A percentile compares a stretch with the other conserved stretches of the same genome.
These are phyloP conservation scores for Calvatia gigantea DNA, from an alignment of 768 basidiomycete genomes.

Conservation along the genomic window DNA sequence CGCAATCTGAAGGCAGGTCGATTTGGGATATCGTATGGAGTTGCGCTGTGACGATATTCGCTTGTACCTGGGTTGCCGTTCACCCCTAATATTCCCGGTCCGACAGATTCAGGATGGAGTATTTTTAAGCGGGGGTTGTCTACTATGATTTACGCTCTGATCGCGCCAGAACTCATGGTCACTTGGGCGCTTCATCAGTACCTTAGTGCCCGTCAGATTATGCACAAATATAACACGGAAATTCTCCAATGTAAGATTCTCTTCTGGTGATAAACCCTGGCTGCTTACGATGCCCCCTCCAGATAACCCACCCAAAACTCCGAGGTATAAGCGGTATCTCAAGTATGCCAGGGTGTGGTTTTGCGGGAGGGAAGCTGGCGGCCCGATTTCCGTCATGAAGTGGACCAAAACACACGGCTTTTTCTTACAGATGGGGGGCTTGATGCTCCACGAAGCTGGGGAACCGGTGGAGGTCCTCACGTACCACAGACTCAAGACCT, in stretches of 20 bases:
- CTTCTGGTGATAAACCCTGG: not conserved
- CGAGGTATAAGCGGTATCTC: not conserved
- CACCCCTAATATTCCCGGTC: conserved; percentile 12
- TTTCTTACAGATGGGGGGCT: conserved; percentile 14
- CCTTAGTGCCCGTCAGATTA: conserved; percentile 3
- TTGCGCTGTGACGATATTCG: conserved; percentile 10
- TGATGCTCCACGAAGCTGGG: conserved; percentile 8
- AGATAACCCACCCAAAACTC: not conserved
- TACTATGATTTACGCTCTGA: conserved; percentile 10
- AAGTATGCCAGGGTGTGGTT: not conserved
- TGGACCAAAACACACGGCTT: conserved; percentile 17
- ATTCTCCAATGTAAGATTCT: not conserved
- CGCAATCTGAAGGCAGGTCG: not conserved
- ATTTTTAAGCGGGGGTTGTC: not conserved
- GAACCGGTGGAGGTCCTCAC: conserved; percentile 8
- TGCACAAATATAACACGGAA: not conserved
- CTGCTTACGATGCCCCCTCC: not conserved
- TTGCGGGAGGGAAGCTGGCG: not conserved
- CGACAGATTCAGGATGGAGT: not conserved
- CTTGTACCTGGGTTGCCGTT: conserved; percentile 12
- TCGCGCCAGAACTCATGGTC: conserved; percentile 9
- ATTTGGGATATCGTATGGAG: conserved; percentile 10
- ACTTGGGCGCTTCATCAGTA: conserved; percentile 12
- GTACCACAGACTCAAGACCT: not conserved
- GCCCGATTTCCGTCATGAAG: not conserved